Percentiles rank a stretch among this genome's conserved stretches.
phyloP scores from a whole-genome alignment of 2,329 filamentous ascomycete species.

The Ambrosiella beaveri region DNA sequence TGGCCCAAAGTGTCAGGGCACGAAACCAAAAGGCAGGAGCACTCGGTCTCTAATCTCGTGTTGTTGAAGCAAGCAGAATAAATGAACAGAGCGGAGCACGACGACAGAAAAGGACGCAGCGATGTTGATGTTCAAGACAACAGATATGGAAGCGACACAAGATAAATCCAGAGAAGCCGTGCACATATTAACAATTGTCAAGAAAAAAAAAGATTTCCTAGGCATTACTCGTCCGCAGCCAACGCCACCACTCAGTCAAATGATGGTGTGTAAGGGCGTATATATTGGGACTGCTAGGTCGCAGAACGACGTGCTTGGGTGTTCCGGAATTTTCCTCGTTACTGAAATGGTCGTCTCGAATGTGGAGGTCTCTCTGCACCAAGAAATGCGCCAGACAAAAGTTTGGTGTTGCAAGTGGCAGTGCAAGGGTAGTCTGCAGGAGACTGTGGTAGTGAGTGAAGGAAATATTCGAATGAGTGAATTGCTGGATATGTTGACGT shows the following conservation, averaged over 20 bases:
- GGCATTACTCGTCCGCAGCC: too few species aligned
- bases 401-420: neutral
- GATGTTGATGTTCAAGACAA: neutral
- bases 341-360: too few species aligned
- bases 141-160: neutral
- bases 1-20: neutral
- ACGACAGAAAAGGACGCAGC: neutral
- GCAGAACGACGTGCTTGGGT: too few species aligned
- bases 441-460: neutral
- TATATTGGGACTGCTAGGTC: too few species aligned
- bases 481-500: too few species aligned
- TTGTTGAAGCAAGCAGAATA: neutral
- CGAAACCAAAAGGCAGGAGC: neutral
- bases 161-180: neutral
- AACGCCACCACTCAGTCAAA: too few species aligned
- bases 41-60: neutral
- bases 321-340: too few species aligned
- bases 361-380: too few species aligned
- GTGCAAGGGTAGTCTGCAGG: neutral
- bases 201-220: neutral
- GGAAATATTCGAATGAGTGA: neutral
- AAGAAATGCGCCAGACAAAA: neutral
- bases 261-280: too few species aligned
- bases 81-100: neutral
- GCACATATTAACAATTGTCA: neutral